phyloP scores from a whole-genome alignment of 441 rosid species.

The Mallotus repandus region DNA sequence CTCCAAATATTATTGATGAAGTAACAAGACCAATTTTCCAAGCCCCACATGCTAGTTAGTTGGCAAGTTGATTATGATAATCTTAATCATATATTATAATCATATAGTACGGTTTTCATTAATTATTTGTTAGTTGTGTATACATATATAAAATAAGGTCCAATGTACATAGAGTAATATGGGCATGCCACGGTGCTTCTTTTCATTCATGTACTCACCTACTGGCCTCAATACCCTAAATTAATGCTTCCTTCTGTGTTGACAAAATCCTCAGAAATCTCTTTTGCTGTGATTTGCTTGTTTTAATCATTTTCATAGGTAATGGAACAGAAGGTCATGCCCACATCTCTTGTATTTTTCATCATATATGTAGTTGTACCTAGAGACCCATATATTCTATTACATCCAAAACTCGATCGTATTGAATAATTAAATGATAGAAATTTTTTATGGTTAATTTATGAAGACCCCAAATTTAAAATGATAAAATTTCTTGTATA shows the following conservation, averaged over 20 bases:
- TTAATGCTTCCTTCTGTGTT: slow-evolving; percentile 24
- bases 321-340: slow-evolving; percentile 14
- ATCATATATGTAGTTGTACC: neutral
- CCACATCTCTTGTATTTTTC: neutral
- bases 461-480: neutral
- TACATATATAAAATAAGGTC: slow-evolving; percentile 11
- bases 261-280: slow-evolving; percentile 28
- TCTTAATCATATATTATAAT: neutral
- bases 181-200: neutral
- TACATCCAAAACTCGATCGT: neutral
- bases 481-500: neutral
- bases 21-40: neutral
- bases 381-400: neutral
- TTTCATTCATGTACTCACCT: slow-evolving; percentile 22
- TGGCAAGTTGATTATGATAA: slow-evolving; percentile 30
- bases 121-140: neutral
- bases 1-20: neutral
- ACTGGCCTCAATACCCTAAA: slow-evolving; percentile 21
- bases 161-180: neutral
- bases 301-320: slow-evolving; percentile 9
- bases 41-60: slow-evolving; percentile 28
- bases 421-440: neutral
- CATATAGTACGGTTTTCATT: neutral
- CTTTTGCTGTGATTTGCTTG: slow-evolving; percentile 2
- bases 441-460: neutral